These are phyloP conservation scores for Euclidium syriacum DNA, from an alignment of 345 rosid species.

Conservation along the genomic window DNA sequence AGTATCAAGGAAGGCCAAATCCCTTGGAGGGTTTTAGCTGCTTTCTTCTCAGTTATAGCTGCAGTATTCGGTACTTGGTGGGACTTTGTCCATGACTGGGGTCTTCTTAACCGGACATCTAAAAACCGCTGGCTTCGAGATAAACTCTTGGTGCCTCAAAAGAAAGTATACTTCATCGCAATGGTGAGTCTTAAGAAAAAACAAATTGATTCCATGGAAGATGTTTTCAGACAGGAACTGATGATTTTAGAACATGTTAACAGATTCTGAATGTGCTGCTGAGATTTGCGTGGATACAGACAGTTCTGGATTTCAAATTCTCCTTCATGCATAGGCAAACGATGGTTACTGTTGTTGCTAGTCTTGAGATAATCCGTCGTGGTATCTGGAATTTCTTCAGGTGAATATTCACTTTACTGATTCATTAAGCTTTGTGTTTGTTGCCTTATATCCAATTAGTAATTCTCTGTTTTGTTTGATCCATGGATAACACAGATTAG, in stretches of 20 bases:
- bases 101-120: slow-evolving; percentile 51
- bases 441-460: background rate
- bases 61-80: slow-evolving; percentile 49
- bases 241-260: slow-evolving; percentile 4
- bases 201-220: background rate
- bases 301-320: slow-evolving; percentile 40
- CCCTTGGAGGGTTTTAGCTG: slow-evolving; percentile 39
- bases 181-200: slow-evolving; percentile 40
- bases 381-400: slow-evolving; percentile 80
- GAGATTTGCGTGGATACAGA: slow-evolving; percentile 72
- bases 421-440: background rate
- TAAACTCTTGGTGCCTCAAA: slow-evolving; percentile 57
- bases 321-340: slow-evolving; percentile 37
- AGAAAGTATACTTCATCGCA: slow-evolving; percentile 45
- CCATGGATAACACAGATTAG: slow-evolving; percentile 40
- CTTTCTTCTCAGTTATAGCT: slow-evolving; percentile 39
- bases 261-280: slow-evolving; percentile 50
- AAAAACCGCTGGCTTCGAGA: slow-evolving; percentile 64
- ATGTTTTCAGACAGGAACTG: slow-evolving; percentile 5
- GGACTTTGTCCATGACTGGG: slow-evolving; percentile 72
- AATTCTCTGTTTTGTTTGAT: slow-evolving; percentile 12
- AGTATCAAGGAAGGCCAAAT: slow-evolving; percentile 17
- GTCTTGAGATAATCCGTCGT: slow-evolving; percentile 69
- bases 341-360: slow-evolving; percentile 45
- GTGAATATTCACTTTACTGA: slow-evolving; percentile 15